A percentile compares a stretch with the other conserved stretches of the same genome.
These are phyloP conservation scores for Neofusicoccum kwambonambiense DNA, from an alignment of 2,329 filamentous ascomycete genomes.

Conservation along the genomic window DNA sequence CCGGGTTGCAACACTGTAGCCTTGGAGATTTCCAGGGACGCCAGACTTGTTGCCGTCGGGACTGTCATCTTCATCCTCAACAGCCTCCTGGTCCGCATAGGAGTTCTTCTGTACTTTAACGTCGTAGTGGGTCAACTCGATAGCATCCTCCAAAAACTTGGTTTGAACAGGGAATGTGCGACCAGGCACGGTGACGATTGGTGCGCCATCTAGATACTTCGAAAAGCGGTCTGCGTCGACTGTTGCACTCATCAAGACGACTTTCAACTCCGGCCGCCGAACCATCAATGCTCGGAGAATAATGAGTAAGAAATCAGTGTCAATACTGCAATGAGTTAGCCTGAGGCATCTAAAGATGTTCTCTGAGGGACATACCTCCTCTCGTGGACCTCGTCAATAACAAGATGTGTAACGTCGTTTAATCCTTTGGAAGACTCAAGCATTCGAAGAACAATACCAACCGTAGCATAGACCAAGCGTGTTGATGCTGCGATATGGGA, in stretches of 20 bases:
- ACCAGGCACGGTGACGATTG: slow-evolving; percentile 85
- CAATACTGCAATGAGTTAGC: slow-evolving; percentile 59
- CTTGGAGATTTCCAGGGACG: slow-evolving; percentile 59
- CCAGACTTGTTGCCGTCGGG: slow-evolving; percentile 52
- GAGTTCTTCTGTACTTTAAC: slow-evolving; percentile 23
- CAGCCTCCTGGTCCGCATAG: slow-evolving; percentile 45
- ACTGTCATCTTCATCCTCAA: slow-evolving; percentile 49
- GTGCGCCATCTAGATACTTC: slow-evolving; percentile 78
- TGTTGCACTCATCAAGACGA: slow-evolving; percentile 96
- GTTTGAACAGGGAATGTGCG: slow-evolving; percentile 90
- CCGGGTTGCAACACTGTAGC: slow-evolving; percentile 74
- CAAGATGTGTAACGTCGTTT: slow-evolving; percentile 84
- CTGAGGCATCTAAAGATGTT: neutral
- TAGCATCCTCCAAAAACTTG: slow-evolving; percentile 85
- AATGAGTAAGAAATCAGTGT: slow-evolving; percentile 93
- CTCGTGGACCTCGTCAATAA: slow-evolving; percentile 98
- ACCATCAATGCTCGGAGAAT: slow-evolving; percentile 80
- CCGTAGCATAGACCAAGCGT: slow-evolving; percentile 82
- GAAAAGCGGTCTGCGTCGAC: slow-evolving; percentile 92
- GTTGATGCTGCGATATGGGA: slow-evolving; percentile 81
- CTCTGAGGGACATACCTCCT: slow-evolving; percentile 48
- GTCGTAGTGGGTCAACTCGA: slow-evolving; percentile 78
- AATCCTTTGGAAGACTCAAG: slow-evolving; percentile 85
- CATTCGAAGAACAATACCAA: slow-evolving; percentile 96
- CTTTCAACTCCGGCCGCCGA: slow-evolving; percentile 78